A percentile compares a stretch with the other conserved stretches of the same genome.
phyloP scores from a whole-genome alignment of 768 basidiomycete species.

The Boletus sp. region DNA sequence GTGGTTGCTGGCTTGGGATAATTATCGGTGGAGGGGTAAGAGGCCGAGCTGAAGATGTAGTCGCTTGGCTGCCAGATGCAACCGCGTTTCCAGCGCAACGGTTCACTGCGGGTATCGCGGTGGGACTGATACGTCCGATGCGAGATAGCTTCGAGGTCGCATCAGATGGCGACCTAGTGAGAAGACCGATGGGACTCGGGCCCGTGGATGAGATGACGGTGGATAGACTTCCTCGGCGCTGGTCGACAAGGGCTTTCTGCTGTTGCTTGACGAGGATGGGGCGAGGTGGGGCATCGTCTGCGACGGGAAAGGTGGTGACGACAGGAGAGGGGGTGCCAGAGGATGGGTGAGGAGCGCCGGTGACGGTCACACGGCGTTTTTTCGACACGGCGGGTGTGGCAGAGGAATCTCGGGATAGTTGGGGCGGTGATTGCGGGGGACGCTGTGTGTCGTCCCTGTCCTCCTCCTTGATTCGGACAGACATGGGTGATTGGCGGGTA shows the following conservation, averaged over 20 bases:
- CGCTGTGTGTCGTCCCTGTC: conserved; percentile 46
- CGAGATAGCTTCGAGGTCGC: conserved; percentile 29
- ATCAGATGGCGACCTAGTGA: conserved; percentile 25
- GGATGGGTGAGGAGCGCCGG: conserved; percentile 49
- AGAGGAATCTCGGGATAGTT: conserved; percentile 19
- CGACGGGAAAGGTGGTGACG: conserved; percentile 58
- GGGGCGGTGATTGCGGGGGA: conserved; percentile 37
- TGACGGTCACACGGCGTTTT: conserved; percentile 71
- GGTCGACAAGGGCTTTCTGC: conserved; percentile 69
- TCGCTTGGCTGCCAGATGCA: conserved; percentile 26
- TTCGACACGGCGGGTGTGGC: conserved; percentile 47
- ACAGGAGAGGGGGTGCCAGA: conserved; percentile 58
- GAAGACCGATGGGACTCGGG: conserved; percentile 20
- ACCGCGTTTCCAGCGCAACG: conserved; percentile 28
- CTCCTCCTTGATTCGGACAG: conserved; percentile 63
- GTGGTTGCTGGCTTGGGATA: conserved; percentile 24
- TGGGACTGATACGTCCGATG: conserved; percentile 41
- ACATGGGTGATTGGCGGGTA: conserved; percentile 44
- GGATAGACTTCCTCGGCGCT: conserved; percentile 61
- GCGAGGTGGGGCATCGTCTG: conserved; percentile 56
- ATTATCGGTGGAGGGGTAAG: conserved; percentile 26
- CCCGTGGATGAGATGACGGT: conserved; percentile 36
- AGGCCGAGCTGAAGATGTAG: conserved; percentile 21
- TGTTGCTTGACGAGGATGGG: conserved; percentile 67
- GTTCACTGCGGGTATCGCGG: conserved; percentile 18